Evolutionary conservation across 768 basidiomycete genomes (phyloP), one percentile per base, ranked within the genome.

Genomic region (Clitopilus passeckerianus): DNA sequence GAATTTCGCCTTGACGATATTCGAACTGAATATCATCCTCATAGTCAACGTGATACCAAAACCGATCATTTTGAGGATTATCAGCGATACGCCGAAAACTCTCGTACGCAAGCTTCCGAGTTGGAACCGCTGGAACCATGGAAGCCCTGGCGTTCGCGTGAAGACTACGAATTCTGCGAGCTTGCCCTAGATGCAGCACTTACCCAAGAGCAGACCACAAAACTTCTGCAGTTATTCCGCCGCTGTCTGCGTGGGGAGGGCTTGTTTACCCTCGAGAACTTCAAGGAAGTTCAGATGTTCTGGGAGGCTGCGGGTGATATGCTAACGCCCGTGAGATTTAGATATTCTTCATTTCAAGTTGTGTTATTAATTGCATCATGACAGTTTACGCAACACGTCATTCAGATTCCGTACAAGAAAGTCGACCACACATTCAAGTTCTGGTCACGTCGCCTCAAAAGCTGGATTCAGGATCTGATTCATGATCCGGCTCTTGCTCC

Each of bases 381-480:
- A 15, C 37, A 41, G 37, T 41, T 41, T 41, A 14, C 12, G 37
- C 12, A 41, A 18, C 15, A 14, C 12, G 37, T 15, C 12, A 18
- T 41, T 41, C 15, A 41, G n/a, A 18, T 41, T 41, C 15, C 12
- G n/a, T 41, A 41, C n/a, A 41, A 41, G 37, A 6, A 6, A 23
- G 53, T 24, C 10, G 6, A 20, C 7, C 37, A 16, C 0, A 22
- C 43, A 8, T 71, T 59, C 57, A 59, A 66, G 15, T 53, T 75
- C 6, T 67, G 62, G 44, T 60, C 55, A 9, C 60, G 63, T 2
- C 58, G 67, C 5, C 43, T 72, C 1, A 71, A 65, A 65, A 61
- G 68, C 22, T 76, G 72, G 72, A 61, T 59, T 1, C 6, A 57
- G 18, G 67, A 69, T 34, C 60, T 76, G 10, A 52, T 78, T 0